Base-by-base conservation (phyloP, 805 yeast genomes). In the Isabelozyma pseudorhagii region DNA sequence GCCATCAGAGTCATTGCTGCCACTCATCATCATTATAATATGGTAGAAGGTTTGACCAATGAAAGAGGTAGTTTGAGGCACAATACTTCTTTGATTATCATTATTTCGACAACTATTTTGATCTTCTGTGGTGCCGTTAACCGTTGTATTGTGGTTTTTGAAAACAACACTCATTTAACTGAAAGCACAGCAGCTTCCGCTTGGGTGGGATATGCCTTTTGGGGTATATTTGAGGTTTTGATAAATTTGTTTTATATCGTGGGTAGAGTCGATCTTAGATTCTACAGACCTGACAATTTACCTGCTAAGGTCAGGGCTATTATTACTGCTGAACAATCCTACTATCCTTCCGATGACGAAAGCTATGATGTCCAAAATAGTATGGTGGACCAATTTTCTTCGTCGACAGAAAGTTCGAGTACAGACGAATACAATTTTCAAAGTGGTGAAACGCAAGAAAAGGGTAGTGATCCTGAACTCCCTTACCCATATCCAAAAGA, bases 181-280 rank as follows among this genome's bases (percentile, higher is more conserved):
- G 48, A 54, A 25, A 29, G 45, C 39, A 39, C 50, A 3, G 40
- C 82, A 7, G 51, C 69, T 59, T 66, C 72, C 50, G 82, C 84
- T 13, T 81, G 79, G 42, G 83, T 81, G 21, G 80, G 84, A 82
- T 87, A 85, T 63, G 71, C 83, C 29, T 69, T 80, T 56, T 86
- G 89, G 82, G 92, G 93, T 34, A 79, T 77, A 4, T 69, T 84
- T 44, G 94, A 87, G 69, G 69, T 75, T 0, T 57, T 84, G 28
- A 81, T 83, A 49, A 79, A 83, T 54, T 47, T 82, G 8, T 53
- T 84, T 34, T 85, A 83, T 61, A 63, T 87, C 48, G 59, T 83
- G 36, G 82, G 84, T 14, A 78, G 96, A 63, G 81, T 84, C 46
- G 94, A 87, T 63, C 73, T 87, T 59, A 77, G 94, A 64, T 87